phyloP scores from a whole-genome alignment of 176 grass and related monocot species.

The Secale cereale region DNA sequence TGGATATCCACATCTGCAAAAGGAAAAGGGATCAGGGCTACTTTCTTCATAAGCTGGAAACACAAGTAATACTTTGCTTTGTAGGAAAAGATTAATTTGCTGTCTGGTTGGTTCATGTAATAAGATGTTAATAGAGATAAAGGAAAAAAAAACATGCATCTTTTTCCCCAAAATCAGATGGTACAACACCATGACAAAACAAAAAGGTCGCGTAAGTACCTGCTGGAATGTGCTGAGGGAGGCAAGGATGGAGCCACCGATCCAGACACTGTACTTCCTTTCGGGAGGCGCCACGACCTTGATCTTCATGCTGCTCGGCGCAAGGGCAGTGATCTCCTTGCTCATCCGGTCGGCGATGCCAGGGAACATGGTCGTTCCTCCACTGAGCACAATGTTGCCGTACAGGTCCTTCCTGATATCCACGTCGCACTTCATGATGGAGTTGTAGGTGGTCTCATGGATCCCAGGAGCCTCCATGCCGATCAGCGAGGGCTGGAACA shows the following conservation, averaged over 20 bases:
- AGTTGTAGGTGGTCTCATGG: conserved; percentile 55
- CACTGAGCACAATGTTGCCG: conserved; percentile 48
- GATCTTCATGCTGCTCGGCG: conserved; percentile 47
- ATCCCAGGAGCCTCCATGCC: conserved; percentile 48
- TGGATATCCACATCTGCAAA: conserved; percentile 42
- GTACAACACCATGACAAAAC: neutral
- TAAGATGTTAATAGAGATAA: neutral
- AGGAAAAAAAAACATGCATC: neutral
- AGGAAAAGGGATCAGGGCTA: neutral
- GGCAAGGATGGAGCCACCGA: conserved; percentile 44
- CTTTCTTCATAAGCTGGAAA: neutral
- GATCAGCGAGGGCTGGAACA: conserved; percentile 45
- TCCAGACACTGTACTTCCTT: conserved; percentile 50
- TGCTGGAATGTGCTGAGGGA: conserved; percentile 53
- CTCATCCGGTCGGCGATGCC: conserved; percentile 47
- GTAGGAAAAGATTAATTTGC: neutral
- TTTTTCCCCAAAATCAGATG: neutral
- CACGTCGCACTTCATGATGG: conserved; percentile 48
- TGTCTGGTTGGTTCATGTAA: neutral
- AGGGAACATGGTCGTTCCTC: conserved; percentile 51
- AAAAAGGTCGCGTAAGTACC: neutral
- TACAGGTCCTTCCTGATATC: conserved; percentile 50
- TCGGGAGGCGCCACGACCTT: conserved; percentile 48
- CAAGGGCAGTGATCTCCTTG: conserved; percentile 50
- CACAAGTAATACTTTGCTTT: neutral